Evolutionary conservation across 2,329 filamentous ascomycete species (phyloP), one percentile per base, ranked within the genome.

Genomic region (Aureobasidium vineae): DNA sequence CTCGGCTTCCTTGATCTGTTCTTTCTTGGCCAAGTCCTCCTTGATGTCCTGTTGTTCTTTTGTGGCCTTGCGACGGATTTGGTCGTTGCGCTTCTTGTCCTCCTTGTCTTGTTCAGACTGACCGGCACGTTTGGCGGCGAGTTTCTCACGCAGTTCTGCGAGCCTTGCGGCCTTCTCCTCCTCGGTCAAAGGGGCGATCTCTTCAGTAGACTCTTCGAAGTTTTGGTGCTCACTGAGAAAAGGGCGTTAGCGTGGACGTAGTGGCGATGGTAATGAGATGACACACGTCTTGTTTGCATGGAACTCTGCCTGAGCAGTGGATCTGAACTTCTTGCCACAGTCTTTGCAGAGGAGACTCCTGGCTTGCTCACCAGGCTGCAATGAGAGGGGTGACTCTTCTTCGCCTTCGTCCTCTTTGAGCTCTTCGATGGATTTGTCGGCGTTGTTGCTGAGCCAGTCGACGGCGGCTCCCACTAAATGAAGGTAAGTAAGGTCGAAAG

Each of bases 371-470:
- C 89, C 91, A 1, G 86, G 85, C 72, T 90, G 83, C 2, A 93
- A 81, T n/a, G 86, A 84, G 5, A 87, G 84, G 6, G 81, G 81
- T 23, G 82, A 81, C 69, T 81, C 82, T 57, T 73, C 73, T 23
- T 72, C 72, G 53, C 73, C 75, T 70, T 69, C 71, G 41, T 79
- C 77, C 26, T 75, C 74, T 69, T 90, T 85, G 69, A 98, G 88
- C 67, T 96, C 89, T 43, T 97, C 92, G 49, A 97, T 76, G 1
- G 90, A 84, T 72, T 90, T 96, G 77, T 97, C 92, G 76, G 96
- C 88, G 75, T 96, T 96, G 72, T 90, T 86, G 76, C 96, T 93
- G 1, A 99, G 85, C 95, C 95, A 99, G 80, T 97, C 91, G 67
- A 99, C 85, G 63, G 95, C 95, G 71, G 88, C 90, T 76, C 95